phyloP scores from a whole-genome alignment of 2,329 filamentous ascomycete species.

The Domatiomyces catenatus region DNA sequence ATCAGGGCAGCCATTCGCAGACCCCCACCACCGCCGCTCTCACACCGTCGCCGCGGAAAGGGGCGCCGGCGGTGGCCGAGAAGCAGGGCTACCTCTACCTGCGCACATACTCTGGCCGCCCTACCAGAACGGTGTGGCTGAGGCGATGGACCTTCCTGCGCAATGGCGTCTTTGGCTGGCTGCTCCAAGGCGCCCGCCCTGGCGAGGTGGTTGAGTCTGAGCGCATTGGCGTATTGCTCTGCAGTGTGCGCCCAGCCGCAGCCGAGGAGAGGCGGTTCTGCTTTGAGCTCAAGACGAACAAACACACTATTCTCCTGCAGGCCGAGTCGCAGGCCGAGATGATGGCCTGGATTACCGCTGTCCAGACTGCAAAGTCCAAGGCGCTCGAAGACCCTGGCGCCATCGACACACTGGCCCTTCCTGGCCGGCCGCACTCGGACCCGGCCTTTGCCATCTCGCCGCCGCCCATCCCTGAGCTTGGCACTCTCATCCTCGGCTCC shows the following conservation, averaged over 20 bases:
- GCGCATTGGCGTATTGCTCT: slow-evolving; percentile 86
- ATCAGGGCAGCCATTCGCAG: slow-evolving; percentile 58
- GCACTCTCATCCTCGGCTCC: slow-evolving; percentile 59
- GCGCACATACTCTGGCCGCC: slow-evolving; percentile 68
- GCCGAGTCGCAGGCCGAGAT: slow-evolving; percentile 83
- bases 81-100: slow-evolving; percentile 94
- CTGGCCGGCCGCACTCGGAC: slow-evolving; percentile 36
- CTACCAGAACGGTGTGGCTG: slow-evolving; percentile 76
- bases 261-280: slow-evolving; percentile 91
- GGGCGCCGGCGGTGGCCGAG: slow-evolving; percentile 37
- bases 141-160: slow-evolving; percentile 92
- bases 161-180: slow-evolving; percentile 88
- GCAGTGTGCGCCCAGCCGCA: slow-evolving; percentile 78
- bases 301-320: slow-evolving; percentile 73
- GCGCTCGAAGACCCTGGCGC: slow-evolving; percentile 61
- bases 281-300: slow-evolving; percentile 97
- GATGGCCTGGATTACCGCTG: slow-evolving; percentile 87
- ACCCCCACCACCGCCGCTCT: slow-evolving; percentile 33
- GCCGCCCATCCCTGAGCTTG: slow-evolving; percentile 77
- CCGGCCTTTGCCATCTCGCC: slow-evolving; percentile 87
- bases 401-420: slow-evolving; percentile 32
- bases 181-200: slow-evolving; percentile 64
- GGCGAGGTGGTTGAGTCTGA: slow-evolving; percentile 88
- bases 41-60: slow-evolving; percentile 38
- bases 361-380: slow-evolving; percentile 85